Conservation (phyloP, 495 filamentous ascomycete genomes). For the Thozetella sp. region DNA sequence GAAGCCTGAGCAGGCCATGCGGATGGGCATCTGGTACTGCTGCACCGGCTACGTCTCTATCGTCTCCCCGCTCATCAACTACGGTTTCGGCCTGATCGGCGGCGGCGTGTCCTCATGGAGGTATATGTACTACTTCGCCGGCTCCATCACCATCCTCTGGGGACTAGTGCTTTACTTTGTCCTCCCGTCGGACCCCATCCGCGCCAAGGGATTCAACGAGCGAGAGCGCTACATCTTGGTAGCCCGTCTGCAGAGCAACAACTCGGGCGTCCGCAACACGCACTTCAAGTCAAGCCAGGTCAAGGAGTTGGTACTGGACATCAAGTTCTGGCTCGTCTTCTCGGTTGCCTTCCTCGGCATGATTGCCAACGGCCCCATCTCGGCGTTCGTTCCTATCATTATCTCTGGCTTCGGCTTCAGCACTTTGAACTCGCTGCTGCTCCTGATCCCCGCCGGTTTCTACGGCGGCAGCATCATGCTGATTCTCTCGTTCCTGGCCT, state of each 20-base stretch:
- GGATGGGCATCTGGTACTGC: slow-evolving; percentile 43
- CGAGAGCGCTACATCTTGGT: slow-evolving; percentile 42
- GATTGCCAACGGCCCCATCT: slow-evolving; percentile 46
- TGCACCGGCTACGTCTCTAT: slow-evolving; percentile 48
- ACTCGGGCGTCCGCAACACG: slow-evolving; percentile 41
- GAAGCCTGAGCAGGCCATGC: slow-evolving; percentile 45
- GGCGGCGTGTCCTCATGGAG: slow-evolving; percentile 39
- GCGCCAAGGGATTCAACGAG: slow-evolving; percentile 34
- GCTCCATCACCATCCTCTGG: slow-evolving; percentile 38
- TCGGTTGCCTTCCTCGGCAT: slow-evolving; percentile 36
- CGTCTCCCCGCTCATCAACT: slow-evolving; percentile 50
- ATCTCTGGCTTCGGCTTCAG: slow-evolving; percentile 47
- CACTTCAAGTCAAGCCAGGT: slow-evolving; percentile 48
- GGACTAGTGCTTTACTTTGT: slow-evolving; percentile 35
- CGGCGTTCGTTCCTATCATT: slow-evolving; percentile 36
- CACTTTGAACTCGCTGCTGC: slow-evolving; percentile 41
- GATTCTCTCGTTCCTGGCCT: slow-evolving; percentile 30
- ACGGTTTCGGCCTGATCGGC: slow-evolving; percentile 49
- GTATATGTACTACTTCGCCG: slow-evolving; percentile 40
- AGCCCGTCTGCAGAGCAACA: slow-evolving; percentile 34
- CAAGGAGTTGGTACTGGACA: slow-evolving; percentile 41
- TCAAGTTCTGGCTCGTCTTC: slow-evolving; percentile 40
- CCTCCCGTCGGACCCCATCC: slow-evolving; percentile 38
- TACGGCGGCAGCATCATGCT: slow-evolving; percentile 37
- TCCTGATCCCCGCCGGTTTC: slow-evolving; percentile 40